phyloP scores from a whole-genome alignment of 495 filamentous ascomycete genomes.

The Xylaria flabelliformis region DNA sequence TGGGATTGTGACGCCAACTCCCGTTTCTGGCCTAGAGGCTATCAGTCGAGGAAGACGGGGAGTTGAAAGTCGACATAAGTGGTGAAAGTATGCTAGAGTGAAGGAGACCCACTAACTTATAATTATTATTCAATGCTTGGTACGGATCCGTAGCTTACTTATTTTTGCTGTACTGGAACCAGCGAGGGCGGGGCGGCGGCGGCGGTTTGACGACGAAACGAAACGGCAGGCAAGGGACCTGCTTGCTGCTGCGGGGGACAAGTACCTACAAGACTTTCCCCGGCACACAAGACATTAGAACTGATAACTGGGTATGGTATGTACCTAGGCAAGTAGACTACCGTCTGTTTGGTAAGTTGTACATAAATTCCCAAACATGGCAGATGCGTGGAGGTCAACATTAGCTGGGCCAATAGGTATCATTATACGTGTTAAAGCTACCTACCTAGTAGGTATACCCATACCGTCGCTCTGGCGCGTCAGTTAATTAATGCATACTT shows the following conservation, averaged over 20 bases:
- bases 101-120: constrained; percentile 19
- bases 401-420: neutral
- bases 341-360: neutral
- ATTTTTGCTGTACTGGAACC: neutral
- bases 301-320: neutral
- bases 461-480: constrained; percentile 1
- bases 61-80: neutral
- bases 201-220: too few relatives aligned
- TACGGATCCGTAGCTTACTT: too few relatives aligned
- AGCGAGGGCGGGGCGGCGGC: constrained; percentile 1
- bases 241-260: constrained; percentile 6
- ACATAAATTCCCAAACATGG: neutral
- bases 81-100: neutral
- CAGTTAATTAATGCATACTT: neutral
- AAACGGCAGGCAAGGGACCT: neutral
- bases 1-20: constrained; percentile 21
- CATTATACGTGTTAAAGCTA: neutral
- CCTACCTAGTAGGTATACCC: too few relatives aligned
- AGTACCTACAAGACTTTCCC: neutral
- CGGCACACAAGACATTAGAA: constrained; percentile 10
- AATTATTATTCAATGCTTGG: constrained; percentile 7
- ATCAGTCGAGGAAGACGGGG: neutral
- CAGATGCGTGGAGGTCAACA: neutral
- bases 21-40: constrained; percentile 9
- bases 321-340: neutral